Conservation (phyloP, 345 rosid genomes). For the Euphorbia tirucalli region DNA sequence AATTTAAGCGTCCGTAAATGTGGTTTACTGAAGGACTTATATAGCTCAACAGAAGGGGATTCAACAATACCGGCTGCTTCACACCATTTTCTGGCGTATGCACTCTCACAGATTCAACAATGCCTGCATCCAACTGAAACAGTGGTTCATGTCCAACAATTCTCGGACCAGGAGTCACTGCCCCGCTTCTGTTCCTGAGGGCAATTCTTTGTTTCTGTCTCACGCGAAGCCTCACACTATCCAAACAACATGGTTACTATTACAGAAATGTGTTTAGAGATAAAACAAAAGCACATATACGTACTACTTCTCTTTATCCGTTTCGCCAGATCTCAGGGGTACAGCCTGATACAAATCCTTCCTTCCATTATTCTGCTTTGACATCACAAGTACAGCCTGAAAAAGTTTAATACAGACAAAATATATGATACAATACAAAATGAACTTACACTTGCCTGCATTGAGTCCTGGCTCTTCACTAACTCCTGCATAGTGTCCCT, state of each 20-base stretch:
- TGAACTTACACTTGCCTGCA: slow-evolving; percentile 17
- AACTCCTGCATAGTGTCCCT: slow-evolving; percentile 14
- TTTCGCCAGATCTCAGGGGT: neutral
- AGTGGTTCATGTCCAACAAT: no score
- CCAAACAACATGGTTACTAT: neutral
- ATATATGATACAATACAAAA: neutral
- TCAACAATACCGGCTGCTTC: neutral
- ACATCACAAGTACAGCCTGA: neutral
- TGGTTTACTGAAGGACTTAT: neutral
- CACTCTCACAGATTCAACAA: neutral
- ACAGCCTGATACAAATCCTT: neutral
- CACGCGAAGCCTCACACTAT: slow-evolving; percentile 14
- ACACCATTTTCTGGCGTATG: neutral
- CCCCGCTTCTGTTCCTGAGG: slow-evolving; percentile 1
- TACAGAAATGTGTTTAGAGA: neutral
- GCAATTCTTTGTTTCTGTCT: slow-evolving; percentile 12
- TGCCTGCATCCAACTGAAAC: neutral
- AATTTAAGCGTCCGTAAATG: neutral
- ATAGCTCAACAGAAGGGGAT: neutral
- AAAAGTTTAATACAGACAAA: neutral
- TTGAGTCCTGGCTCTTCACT: neutral
- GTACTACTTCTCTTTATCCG: slow-evolving; percentile 12
- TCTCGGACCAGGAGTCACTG: slow-evolving; percentile 2
- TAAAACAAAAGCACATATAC: neutral
- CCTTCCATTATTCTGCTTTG: slow-evolving; percentile 7